phyloP scores from a whole-genome alignment of 2,329 filamentous ascomycete genomes.

The Neonectria punicea region DNA sequence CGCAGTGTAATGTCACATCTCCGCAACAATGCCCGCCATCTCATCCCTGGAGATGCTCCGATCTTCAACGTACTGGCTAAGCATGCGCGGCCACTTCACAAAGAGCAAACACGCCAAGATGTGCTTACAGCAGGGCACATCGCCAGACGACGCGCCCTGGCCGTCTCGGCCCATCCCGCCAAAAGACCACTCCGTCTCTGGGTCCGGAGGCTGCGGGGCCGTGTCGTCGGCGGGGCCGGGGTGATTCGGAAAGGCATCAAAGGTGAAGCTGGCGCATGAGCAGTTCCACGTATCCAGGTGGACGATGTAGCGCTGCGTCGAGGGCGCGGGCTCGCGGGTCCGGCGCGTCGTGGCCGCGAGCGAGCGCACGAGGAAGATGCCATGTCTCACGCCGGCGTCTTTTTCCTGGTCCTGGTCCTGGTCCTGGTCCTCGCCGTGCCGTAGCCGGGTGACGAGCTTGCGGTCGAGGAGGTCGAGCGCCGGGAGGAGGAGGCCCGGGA shows the following conservation, averaged over 20 bases:
- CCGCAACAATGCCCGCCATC: slow-evolving; percentile 74
- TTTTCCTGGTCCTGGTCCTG: neutral
- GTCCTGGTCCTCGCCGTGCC: slow-evolving; percentile 2
- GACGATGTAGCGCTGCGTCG: slow-evolving; percentile 70
- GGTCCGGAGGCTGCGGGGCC: neutral
- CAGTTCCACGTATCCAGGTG: slow-evolving; percentile 85
- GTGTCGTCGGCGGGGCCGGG: slow-evolving; percentile 8
- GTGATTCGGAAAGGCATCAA: slow-evolving; percentile 69
- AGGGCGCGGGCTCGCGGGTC: slow-evolving; percentile 24
- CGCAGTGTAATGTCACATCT: slow-evolving; percentile 42
- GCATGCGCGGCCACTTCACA: slow-evolving; percentile 68
- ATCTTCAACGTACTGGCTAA: slow-evolving; percentile 67
- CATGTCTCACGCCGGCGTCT: slow-evolving; percentile 22
- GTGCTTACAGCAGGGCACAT: slow-evolving; percentile 82
- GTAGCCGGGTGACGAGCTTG: slow-evolving; percentile 70
- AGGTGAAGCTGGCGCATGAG: slow-evolving; percentile 85
- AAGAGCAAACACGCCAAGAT: slow-evolving; percentile 83
- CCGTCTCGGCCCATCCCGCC: slow-evolving; percentile 61
- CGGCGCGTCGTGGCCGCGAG: slow-evolving; percentile 50
- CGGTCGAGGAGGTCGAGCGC: slow-evolving; percentile 90
- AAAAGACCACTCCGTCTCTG: slow-evolving; percentile 51
- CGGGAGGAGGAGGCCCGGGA: slow-evolving; percentile 82
- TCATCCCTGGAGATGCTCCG: slow-evolving; percentile 69
- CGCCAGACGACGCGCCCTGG: slow-evolving; percentile 38
- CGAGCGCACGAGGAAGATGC: slow-evolving; percentile 73